Base-by-base conservation (phyloP, 331 rosid species). In the Prunus yedoensis region DNA sequence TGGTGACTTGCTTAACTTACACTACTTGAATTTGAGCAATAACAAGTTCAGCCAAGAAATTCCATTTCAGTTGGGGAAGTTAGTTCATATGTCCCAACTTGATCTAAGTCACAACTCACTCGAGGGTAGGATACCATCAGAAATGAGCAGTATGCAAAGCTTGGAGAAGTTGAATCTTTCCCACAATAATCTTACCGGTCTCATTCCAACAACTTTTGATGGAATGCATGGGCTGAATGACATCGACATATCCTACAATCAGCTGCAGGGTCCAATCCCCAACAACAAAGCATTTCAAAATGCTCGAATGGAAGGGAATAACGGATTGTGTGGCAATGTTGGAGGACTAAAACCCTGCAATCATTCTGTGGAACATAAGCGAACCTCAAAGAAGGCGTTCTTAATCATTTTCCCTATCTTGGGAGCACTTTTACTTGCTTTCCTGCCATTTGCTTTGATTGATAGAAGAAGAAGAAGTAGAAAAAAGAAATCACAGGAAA, bases 181-280 rank as follows among this genome's bases (percentile, higher is more conserved):
- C 0, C 87, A 80, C 28, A 88, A 88, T 38, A 82, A 74, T 17
- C 85, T 89, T 43, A 43, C 68, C 1, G 85, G 90, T 27, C n/a
- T 16, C 32, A 69, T 86, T 59, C 85, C 90, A 0, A 35, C 78
- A 6, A 17, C 13, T 18, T 86, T 86, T 30, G 21, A 57, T 47
- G 23, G 56, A 2, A 28, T 80, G 79, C 0, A 1, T 0, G 64
- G 85, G 46, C 60, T 84, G 75, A 58, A 23, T 27, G 35, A 3
- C 4, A 0, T 43, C 5, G 79, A 76, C 38, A 43, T 88, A 35
- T 86, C 90, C 50, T 46, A 80, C 69, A 83, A 86, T 27, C 66
- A 78, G 1, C 38, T 86, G 45, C 10, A 72, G 17, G 90, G 87
- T 45, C 18, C 80, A 0, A 8, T 83, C 20, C 88, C 83, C 2